Evolutionary conservation across 176 grass and related monocot species (phyloP), one percentile per base, ranked within the genome.

Genomic region (Miscanthus lutarioriparius): DNA sequence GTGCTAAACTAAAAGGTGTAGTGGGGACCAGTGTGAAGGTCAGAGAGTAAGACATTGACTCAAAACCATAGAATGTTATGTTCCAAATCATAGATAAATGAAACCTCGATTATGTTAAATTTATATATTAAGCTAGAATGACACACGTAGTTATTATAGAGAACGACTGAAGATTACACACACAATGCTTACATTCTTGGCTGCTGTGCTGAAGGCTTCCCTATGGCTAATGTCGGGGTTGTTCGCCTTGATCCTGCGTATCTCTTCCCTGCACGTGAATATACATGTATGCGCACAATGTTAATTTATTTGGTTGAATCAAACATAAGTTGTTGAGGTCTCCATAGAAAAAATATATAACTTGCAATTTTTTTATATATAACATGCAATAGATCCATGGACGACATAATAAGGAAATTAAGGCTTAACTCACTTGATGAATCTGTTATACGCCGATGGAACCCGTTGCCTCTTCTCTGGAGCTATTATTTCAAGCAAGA

Each of bases 171-270:
- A 47, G 10, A 67, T 22, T 67, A 36, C 19, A 69, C 72, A 56
- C 72, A 67, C 32, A 10, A 41, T 33, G 74, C 88, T 95, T 85
- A 98, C 96, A 67, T 98, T 98, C 96, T 98, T 98, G 63, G 93
- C 96, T 8, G 96, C 96, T 33, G 96, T 90, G 51, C 96, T 98
- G 89, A 98, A 98, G 70, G 96, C 96, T 85, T 98, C 93, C 81
- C 87, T 92, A 79, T 98, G 96, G 85, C 85, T 98, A 62, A 98
- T 98, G 66, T 95, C 91, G 10, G 96, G 96, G 72, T 98, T 98
- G 64, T 95, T 98, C 26, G 89, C 83, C 66, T 98, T 98, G 61
- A 98, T 95, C 76, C 96, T 95, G 75, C 85, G 91, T 76, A 98
- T 98, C 83, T 98, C 96, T 58, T 98, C 96, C 86, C 96, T 97